Base-by-base conservation (phyloP, 208 protist species). In the Crithidia bombi region DNA sequence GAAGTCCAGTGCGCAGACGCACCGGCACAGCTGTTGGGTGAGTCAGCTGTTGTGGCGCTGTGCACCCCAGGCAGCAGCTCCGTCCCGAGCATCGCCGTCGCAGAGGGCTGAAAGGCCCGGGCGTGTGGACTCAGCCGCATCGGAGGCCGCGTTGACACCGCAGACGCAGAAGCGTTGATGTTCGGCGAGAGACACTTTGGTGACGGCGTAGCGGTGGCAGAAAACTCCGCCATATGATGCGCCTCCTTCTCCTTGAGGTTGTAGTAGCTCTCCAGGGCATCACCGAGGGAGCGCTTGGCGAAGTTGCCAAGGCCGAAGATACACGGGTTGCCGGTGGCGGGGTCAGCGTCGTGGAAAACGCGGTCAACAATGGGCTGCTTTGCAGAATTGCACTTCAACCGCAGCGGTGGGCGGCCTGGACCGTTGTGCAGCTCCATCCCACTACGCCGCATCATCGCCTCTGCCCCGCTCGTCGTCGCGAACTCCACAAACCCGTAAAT, bases 401-500 rank as follows among this genome's bases (percentile, higher is more conserved):
- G 81, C 67, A 91, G 72, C 46, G 79, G 79, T 15, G 82, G 81
- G 21, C 75, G 72, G 0, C 73, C 78, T 0, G 73, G 49, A 15
- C 81, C 81, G 59, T 91, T 91, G 30, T 43, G 39, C 23, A 91
- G 66, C 64, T 85, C 79, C 81, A 84, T 81, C 14, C 85, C 85
- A 38, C 75, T 85, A 26, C 69, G 71, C 57, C 61, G 58, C 75
- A 91, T 74, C 81, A 91, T 75, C 39, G 36, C 65, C 15, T 61
- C 76, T 15, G 85, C 85, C 12, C 73, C 85, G 1, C 49, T 49
- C 28, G 67, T 58, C 4, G 73, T 80, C 26, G 73, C 71, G 67
- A 91, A 91, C 85, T 91, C 82, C 3, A 91, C 82, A 50, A 91
- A 91, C 46, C 82, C 85, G 64, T 90, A 90, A 28, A 90, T 85